Evolutionary conservation across 345 rosid genomes (phyloP), one percentile per base, ranked within the genome.

Genomic region (Eucalyptus shirleyi): DNA sequence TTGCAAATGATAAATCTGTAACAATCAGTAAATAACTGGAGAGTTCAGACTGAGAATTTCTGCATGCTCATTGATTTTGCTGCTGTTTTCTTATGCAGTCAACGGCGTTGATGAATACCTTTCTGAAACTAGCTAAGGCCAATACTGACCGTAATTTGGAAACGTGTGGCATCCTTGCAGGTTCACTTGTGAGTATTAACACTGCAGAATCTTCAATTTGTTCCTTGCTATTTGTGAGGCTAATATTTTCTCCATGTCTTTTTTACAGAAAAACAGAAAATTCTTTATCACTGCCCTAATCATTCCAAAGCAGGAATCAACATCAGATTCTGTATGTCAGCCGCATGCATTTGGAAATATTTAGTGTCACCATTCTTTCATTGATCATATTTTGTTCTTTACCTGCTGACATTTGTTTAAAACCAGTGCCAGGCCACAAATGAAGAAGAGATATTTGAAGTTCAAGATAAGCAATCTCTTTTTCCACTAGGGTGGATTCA

Each of bases 161-260:
- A 94, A 98, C 99, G 60, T 98, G 99, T 93, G 99, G 99, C 85
- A 94, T 98, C 87, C 98, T 98, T 89, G 99, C 98, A 82, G 99
- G 99, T 89, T 93, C 96, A 87, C 98, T 98, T 86, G 99, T 98
- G 93, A 94, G 99, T 94, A 59, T 53, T 62, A 51, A 90, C 86
- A 88, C 86, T 53, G 40, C 53, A 86, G 88, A 45, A 26, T 81
- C 77, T 40, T 28, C 30, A 37, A 32, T 14, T 47, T 55, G 30
- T 77, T 72, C 40, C 53, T 53, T 24, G 50, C 45, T 18, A 72
- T 89, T 50, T 90, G 45, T 67, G 65, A 69, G 88, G 83, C 89
- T 89, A 90, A 91, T 85, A 87, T 44, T 88, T 86, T 88, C 87
- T 92, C 83, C 88, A 82, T 88, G 65, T 60, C 51, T 89, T 17